A percentile compares a stretch with the other conserved stretches of the same genome.
Conservation (phyloP, 164 flowering plant genomes). For the Berberis thunbergii region DNA sequence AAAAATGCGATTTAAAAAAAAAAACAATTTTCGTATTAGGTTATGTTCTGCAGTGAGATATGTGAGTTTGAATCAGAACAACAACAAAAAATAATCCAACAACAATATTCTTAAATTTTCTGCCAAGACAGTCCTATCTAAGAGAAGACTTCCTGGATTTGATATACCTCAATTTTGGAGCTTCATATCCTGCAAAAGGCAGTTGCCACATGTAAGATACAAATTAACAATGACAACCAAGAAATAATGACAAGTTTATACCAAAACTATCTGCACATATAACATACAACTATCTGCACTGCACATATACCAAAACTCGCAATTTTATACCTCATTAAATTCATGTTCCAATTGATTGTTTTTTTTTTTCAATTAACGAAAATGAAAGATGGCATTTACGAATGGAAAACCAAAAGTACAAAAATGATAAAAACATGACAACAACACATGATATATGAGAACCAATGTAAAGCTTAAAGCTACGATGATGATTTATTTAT, state of each 20-base stretch:
- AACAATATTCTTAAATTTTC: neutral
- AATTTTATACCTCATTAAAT: too few relatives aligned
- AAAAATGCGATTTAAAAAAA: too few relatives aligned
- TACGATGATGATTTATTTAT: neutral
- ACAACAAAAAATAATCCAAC: too few relatives aligned
- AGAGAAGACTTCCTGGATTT: neutral
- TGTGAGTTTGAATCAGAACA: too few relatives aligned
- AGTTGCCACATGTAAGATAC: neutral
- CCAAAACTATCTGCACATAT: neutral
- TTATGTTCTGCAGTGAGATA: too few relatives aligned
- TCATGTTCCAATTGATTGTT: too few relatives aligned
- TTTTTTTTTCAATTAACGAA: too few relatives aligned
- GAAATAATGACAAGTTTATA: neutral
- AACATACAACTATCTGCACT: too few relatives aligned
- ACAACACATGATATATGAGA: neutral
- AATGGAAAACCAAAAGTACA: too few relatives aligned
- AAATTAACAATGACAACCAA: neutral
- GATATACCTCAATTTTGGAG: constrained; percentile 44
- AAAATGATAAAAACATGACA: neutral
- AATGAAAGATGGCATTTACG: too few relatives aligned
- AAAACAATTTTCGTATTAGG: too few relatives aligned
- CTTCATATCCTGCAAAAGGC: constrained; percentile 40
- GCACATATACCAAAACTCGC: too few relatives aligned
- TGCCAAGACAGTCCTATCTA: neutral
- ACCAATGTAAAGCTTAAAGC: neutral